A percentile compares a stretch with the other conserved stretches of the same genome.
Evolutionary conservation across 495 filamentous ascomycete species (phyloP).

Genomic region (Lophiostoma macrostomum): DNA sequence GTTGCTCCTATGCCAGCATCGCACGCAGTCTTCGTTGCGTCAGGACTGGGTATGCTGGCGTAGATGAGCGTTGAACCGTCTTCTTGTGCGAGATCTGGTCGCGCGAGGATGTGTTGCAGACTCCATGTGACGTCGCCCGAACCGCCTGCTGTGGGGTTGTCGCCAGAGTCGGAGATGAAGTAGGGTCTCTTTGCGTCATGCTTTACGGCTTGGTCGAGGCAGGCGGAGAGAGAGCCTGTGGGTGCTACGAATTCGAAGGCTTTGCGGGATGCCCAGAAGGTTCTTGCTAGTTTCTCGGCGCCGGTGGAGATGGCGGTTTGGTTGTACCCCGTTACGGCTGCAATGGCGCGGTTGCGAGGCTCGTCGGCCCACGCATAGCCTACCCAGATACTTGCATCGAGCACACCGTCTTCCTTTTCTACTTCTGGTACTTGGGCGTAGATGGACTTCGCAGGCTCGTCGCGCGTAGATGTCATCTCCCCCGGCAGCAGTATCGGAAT

Average conservation of each 20-base stretch:
- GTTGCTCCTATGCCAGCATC: conserved; percentile 50
- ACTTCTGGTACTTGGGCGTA: conserved; percentile 51
- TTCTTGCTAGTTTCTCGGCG: conserved; percentile 48
- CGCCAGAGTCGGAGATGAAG: conserved; percentile 59
- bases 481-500: conserved; percentile 55
- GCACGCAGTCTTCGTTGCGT: conserved; percentile 47
- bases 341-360: conserved; percentile 52
- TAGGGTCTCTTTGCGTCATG: conserved; percentile 45
- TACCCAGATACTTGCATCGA: conserved; percentile 59
- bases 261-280: conserved; percentile 50
- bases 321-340: conserved; percentile 55
- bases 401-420: conserved; percentile 43
- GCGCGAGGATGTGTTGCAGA: conserved; percentile 46
- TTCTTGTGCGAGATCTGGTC: conserved; percentile 47
- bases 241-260: conserved; percentile 56
- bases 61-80: conserved; percentile 52
- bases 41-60: conserved; percentile 53
- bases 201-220: conserved; percentile 48
- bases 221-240: conserved; percentile 50
- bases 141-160: conserved; percentile 56
- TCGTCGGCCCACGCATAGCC: conserved; percentile 62
- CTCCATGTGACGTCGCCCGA: conserved; percentile 56
- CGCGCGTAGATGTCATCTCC: conserved; percentile 57
- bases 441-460: conserved; percentile 54
- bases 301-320: conserved; percentile 38